These are phyloP conservation scores for Trametes hirsuta DNA, from an alignment of 1,284 basidiomycete species.

Conservation along the genomic window DNA sequence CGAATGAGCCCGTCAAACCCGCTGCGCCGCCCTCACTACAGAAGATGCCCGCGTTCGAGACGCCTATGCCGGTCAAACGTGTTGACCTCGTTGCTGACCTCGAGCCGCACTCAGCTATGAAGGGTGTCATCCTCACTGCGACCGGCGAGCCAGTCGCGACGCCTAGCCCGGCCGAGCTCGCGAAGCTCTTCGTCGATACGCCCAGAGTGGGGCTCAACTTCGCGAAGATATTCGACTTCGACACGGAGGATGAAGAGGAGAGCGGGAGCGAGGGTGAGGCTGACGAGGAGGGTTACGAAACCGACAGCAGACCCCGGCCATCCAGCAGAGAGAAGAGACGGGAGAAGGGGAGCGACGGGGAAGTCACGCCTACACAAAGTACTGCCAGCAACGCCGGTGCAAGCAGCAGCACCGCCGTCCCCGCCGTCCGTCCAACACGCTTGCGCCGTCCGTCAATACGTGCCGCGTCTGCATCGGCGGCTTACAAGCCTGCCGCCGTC, in stretches of 20 bases:
- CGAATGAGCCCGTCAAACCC: conserved; percentile 33
- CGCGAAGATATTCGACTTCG: conserved; percentile 73
- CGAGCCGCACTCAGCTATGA: conserved; percentile 70
- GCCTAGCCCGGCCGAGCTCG: conserved; percentile 64
- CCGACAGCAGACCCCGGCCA: conserved; percentile 24
- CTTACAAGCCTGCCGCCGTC: conserved; percentile 2
- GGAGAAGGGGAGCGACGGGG: conserved; percentile 26
- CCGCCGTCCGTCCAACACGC: conserved; percentile 30
- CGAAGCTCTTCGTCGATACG: conserved; percentile 63
- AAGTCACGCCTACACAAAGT: conserved; percentile 29
- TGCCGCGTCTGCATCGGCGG: conserved; percentile 21
- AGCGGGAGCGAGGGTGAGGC: conserved; percentile 27
- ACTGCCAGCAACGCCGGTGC: neutral
- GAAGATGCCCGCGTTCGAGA: conserved; percentile 41
- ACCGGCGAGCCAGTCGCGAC: conserved; percentile 74
- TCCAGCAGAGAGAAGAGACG: conserved; percentile 7
- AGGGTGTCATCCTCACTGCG: conserved; percentile 75
- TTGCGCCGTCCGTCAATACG: conserved; percentile 39
- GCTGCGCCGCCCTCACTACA: conserved; percentile 29
- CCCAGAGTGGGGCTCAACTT: conserved; percentile 73
- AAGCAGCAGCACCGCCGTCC: conserved; percentile 5
- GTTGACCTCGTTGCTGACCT: conserved; percentile 27
- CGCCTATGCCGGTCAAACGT: conserved; percentile 39
- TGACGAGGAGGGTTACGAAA: conserved; percentile 33
- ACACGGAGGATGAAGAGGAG: conserved; percentile 43